Percentiles rank a stretch among this genome's conserved stretches.
These are phyloP conservation scores for Plantago ovata DNA, from an alignment of 257 asterid genomes.

Conservation along the genomic window DNA sequence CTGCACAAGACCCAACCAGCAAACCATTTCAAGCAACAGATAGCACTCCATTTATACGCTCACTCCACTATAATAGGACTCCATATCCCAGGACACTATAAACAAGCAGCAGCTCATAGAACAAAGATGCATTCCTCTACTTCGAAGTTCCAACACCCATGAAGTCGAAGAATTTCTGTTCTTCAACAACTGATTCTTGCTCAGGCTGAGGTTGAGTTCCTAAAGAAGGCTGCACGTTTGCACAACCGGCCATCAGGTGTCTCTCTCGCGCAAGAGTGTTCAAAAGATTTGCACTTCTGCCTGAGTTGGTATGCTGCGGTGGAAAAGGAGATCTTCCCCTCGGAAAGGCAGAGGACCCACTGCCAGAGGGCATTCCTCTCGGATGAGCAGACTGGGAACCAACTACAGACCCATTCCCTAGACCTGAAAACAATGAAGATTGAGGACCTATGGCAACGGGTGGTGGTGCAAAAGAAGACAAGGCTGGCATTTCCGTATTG, in stretches of 20 bases:
- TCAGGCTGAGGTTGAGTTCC: constrained; percentile 17
- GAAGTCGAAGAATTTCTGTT: constrained; percentile 31
- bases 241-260: constrained; percentile 10
- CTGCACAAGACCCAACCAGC: too few relatives aligned
- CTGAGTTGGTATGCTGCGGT: not conserved
- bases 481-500: constrained; percentile 10
- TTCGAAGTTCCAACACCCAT: constrained; percentile 26
- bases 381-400: constrained; percentile 19
- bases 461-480: constrained; percentile 5
- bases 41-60: not conserved
- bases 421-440: constrained; percentile 18
- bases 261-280: not conserved
- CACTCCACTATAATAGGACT: not conserved
- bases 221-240: not conserved
- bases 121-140: constrained; percentile 21
- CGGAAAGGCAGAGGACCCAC: constrained; percentile 23
- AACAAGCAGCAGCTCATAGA: not conserved
- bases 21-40: not conserved
- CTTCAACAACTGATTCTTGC: constrained; percentile 8
- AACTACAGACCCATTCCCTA: constrained; percentile 6
- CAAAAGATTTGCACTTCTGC: too few relatives aligned
- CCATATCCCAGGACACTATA: not conserved
- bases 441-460: not conserved
- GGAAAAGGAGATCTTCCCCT: constrained; percentile 15
- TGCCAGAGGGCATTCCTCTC: constrained; percentile 8